Evolutionary conservation across 768 basidiomycete genomes (phyloP), one percentile per base, ranked within the genome.

Genomic region (Tylopilus rubrobrunneus): DNA sequence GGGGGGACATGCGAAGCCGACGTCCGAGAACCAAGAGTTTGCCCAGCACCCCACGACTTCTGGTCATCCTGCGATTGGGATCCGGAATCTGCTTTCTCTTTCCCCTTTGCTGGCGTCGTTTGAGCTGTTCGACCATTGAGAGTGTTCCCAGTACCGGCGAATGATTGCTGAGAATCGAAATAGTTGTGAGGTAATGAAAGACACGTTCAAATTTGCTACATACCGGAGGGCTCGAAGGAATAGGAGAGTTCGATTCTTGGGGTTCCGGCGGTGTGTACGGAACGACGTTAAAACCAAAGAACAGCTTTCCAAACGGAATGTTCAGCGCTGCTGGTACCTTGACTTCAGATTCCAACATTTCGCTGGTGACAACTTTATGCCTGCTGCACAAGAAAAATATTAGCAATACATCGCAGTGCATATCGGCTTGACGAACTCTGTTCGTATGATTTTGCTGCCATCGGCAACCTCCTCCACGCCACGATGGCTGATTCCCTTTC

Each of bases 271-370:
- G 82, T 4, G 72, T 76, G 65, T 90, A 91, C 1, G 87, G 76
- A 2, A 82, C 74, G 52, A 90, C 81, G 55, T 89, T 88, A 74
- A 87, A 99, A 10, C 97, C 97, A 65, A 99, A 98, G 77, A 99
- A 99, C 19, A 99, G 77, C 60, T 97, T 88, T 12, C 97, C 97
- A 58, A 89, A 87, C 0, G 97, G 94, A 10, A 99, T 76, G 59
- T 87, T 88, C 40, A 99, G 76, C 8, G 93, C 86, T 0, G 92
- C 94, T 5, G 97, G 96, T 8, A 89, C 92, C 62, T 89, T 87
- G 45, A 74, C 78, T 19, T 86, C 86, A 17, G 82, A 76, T 53
- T 90, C 89, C 14, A 93, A 73, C 14, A 81, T 82, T 44, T 82
- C 85, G 57, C 88, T 92, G 2, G 93, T 92, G 28, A 98, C 83